Conservation (phyloP, 2,329 filamentous ascomycete genomes). For the Mariannaea sp. region DNA sequence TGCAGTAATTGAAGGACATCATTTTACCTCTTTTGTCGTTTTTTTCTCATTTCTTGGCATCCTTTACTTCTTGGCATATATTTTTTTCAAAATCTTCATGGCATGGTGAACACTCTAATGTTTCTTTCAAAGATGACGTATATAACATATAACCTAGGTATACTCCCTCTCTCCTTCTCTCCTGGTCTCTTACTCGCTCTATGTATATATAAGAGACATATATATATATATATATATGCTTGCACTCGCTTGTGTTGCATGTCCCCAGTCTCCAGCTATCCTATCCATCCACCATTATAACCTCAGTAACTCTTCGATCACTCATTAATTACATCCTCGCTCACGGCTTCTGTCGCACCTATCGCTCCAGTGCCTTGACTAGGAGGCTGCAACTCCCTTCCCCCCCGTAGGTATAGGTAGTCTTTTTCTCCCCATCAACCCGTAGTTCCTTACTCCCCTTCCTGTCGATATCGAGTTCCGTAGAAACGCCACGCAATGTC, state of each 20-base stretch:
- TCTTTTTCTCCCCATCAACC: too few species aligned
- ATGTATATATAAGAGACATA: too few species aligned
- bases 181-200: too few species aligned
- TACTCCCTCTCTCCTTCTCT: background rate
- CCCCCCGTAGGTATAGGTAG: too few species aligned
- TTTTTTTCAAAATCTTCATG: too few species aligned
- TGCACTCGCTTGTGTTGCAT: background rate
- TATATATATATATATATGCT: background rate
- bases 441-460: background rate
- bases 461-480: conserved; percentile 16
- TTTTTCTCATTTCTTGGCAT: too few species aligned
- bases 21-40: too few species aligned
- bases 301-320: background rate
- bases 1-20: too few species aligned
- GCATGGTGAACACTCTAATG: background rate
- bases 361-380: background rate
- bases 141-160: background rate
- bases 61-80: too few species aligned
- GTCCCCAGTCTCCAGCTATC: background rate
- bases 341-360: background rate
- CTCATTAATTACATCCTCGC: background rate
- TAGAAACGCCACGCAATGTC: conserved; percentile 32
- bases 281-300: background rate
- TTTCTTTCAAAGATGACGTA: too few species aligned
- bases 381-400: background rate